Evolutionary conservation across 2,329 filamentous ascomycete genomes (phyloP), one percentile per base, ranked within the genome.

Genomic region (Sphaceloma murrayae): DNA sequence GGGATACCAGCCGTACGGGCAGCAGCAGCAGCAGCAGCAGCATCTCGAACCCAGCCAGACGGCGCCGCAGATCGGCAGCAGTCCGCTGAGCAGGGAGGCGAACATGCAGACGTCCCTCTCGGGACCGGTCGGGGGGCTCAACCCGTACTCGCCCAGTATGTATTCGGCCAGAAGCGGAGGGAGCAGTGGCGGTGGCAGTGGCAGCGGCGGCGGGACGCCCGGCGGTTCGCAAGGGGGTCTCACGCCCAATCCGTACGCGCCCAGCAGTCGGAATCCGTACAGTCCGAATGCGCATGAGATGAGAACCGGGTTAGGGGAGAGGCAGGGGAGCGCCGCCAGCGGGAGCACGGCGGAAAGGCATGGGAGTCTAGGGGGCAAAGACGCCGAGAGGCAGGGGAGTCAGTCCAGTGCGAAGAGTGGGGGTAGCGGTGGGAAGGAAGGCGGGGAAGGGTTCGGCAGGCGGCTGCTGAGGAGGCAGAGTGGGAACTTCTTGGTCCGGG

Each of bases 401-500:
- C 31, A 7, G 17, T 10, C 11, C 9, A 16, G n/a, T 8, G 34
- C 9, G 34, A n/a, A 38, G 34, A 34, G 29, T n/a, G 11, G 18
- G 14, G 21, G 19, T 7, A 34, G 42, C 13, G 42, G 29, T 24
- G 31, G 42, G n/a, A 27, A 36, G n/a, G 30, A 22, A 13, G 42
- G 31, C 29, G 36, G 27, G 18, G 42, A 34, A 7, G 31, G 42
- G 11, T 45, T 45, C 14, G 42, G 42, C 5, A 11, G 42, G 13
- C 11, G 42, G 5, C 14, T 45, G 31, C 27, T 45, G 30, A 32
- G 42, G 17, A 22, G 42, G 22, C 42, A 45, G 32, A 34, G 30
- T 26, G 42, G 42, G 11, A 34, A 32, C 13, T 45, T 45, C 16
- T 19, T 45, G 22, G 42, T 45, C 13, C 21, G 30, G 11, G 42